Percentiles rank a stretch among this genome's conserved stretches.
These are phyloP conservation scores for Russula earlei DNA, from an alignment of 768 basidiomycete species.

Conservation along the genomic window DNA sequence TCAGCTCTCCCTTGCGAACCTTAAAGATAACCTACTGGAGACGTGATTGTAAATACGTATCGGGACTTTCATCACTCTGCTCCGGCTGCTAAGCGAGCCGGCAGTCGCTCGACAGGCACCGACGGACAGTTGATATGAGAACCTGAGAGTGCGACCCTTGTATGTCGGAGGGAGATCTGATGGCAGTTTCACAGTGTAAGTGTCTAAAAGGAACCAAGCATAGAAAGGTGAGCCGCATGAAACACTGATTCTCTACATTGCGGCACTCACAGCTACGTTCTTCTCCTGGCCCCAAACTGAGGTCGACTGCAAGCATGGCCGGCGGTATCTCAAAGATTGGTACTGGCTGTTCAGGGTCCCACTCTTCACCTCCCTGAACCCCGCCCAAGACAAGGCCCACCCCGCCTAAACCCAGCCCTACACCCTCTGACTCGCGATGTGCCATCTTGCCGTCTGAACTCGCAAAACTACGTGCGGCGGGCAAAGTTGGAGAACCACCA, in stretches of 20 bases:
- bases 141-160: conserved; percentile 70
- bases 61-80: conserved; percentile 83
- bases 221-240: conserved; percentile 1
- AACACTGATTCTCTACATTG: not conserved
- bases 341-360: conserved; percentile 56
- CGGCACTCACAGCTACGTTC: conserved; percentile 63
- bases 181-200: conserved; percentile 70
- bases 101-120: conserved; percentile 65
- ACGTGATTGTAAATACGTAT: conserved; percentile 88
- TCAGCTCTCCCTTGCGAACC: not conserved
- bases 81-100: conserved; percentile 39
- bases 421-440: conserved; percentile 13
- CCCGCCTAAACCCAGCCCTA: conserved; percentile 29
- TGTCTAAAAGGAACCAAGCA: conserved; percentile 42
- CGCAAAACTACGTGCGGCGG: conserved; percentile 5
- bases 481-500: conserved; percentile 11
- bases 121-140: conserved; percentile 86
- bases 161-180: conserved; percentile 83
- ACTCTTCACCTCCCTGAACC: conserved; percentile 30
- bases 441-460: conserved; percentile 9
- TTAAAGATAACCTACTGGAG: conserved; percentile 36
- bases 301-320: conserved; percentile 83
- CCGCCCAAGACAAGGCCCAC: conserved; percentile 15
- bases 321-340: conserved; percentile 84
- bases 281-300: conserved; percentile 74